A percentile compares a stretch with the other conserved stretches of the same genome.
Evolutionary conservation across 306 rosid genomes (phyloP).

Genomic region (Quercus bicolor): DNA sequence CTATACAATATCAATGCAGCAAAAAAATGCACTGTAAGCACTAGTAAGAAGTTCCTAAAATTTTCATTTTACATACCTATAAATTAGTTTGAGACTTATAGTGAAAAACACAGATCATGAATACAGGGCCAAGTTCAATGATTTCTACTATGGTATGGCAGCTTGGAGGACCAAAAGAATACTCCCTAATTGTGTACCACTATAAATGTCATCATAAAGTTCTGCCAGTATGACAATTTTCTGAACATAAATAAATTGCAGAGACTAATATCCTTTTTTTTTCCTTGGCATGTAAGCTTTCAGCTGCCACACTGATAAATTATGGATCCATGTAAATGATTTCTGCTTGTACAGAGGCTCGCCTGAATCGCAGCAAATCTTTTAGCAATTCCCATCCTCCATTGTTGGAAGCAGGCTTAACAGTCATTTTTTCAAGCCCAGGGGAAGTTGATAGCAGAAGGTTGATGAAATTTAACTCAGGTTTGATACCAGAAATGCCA

Average conservation of each 20-base stretch:
- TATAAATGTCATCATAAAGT: neutral
- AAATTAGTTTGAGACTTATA: no score
- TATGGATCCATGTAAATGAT: conserved; percentile 41
- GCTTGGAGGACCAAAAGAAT: neutral
- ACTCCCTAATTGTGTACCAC: neutral
- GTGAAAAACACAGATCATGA: no score
- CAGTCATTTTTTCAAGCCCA: conserved; percentile 48
- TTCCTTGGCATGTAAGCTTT: neutral
- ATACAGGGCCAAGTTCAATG: no score
- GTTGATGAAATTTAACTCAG: conserved; percentile 50
- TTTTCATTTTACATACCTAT: no score
- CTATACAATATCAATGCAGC: neutral
- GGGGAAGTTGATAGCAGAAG: conserved; percentile 47
- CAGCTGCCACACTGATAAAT: conserved; percentile 11
- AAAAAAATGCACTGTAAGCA: neutral
- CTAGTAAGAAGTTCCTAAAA: no score
- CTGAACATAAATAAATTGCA: neutral
- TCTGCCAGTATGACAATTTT: neutral
- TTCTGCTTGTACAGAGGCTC: conserved; percentile 53
- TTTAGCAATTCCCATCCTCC: conserved; percentile 34
- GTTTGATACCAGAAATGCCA: conserved; percentile 34
- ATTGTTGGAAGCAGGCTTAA: conserved; percentile 33
- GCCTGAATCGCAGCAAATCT: conserved; percentile 43
- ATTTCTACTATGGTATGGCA: no score
- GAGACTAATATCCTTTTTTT: neutral